Percentiles rank a stretch among this genome's conserved stretches.
These are phyloP conservation scores for Verticillium tricorpus DNA, from an alignment of 2,329 filamentous ascomycete genomes.

Conservation along the genomic window DNA sequence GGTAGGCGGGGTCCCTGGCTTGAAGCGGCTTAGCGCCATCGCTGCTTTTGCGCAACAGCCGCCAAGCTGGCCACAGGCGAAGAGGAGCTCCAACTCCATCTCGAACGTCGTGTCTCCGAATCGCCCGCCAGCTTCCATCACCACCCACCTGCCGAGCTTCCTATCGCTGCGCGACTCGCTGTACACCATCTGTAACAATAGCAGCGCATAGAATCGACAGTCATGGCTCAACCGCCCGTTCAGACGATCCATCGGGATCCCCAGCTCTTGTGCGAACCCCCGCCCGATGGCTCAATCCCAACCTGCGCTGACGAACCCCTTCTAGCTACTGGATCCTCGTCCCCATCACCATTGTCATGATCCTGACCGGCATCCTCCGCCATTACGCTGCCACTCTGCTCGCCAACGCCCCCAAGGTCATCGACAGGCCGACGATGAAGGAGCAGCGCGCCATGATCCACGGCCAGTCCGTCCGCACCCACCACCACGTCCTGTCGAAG, in stretches of 20 bases:
- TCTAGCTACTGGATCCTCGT: constrained; percentile 96
- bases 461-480: constrained; percentile 77
- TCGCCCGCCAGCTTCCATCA: background rate
- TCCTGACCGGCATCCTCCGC: constrained; percentile 89
- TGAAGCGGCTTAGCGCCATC: background rate
- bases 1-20: background rate
- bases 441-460: constrained; percentile 83
- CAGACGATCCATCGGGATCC: constrained; percentile 99
- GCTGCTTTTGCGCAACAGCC: background rate
- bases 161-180: background rate
- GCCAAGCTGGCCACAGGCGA: background rate
- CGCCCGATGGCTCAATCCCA: constrained; percentile 9
- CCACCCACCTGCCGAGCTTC: background rate
- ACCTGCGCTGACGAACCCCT: constrained; percentile 18
- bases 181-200: background rate
- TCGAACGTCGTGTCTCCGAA: background rate
- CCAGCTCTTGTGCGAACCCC: constrained; percentile 77
- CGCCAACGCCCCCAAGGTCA: constrained; percentile 76
- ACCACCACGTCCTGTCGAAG: constrained; percentile 74
- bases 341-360: constrained; percentile 97
- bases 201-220: background rate
- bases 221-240: constrained; percentile 78
- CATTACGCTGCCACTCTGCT: constrained; percentile 96
- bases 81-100: background rate
- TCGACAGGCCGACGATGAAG: constrained; percentile 68